Conservation (phyloP, 192 early-diverging fungal species). For the Mortierella hygrophila region DNA sequence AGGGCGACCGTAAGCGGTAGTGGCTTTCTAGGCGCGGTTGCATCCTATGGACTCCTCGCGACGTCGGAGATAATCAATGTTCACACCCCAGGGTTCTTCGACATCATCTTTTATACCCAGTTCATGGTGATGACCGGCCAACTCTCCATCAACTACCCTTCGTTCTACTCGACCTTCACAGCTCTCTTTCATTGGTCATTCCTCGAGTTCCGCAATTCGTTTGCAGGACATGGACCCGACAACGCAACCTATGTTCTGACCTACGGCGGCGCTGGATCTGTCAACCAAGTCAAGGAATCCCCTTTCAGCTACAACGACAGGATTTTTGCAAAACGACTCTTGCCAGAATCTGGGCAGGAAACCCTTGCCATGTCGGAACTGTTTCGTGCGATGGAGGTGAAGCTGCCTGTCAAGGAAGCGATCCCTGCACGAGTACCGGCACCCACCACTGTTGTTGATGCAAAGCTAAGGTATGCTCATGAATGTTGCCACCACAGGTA, state of each 20-base stretch:
- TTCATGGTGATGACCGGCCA: conserved; percentile 62
- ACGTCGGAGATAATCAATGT: conserved; percentile 47
- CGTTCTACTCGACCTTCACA: conserved; percentile 61
- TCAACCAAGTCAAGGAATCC: conserved; percentile 25
- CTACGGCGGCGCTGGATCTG: conserved; percentile 50
- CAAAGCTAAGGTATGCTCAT: not conserved
- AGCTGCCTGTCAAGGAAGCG: not conserved
- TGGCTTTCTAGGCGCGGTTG: conserved; percentile 32
- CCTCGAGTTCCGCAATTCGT: conserved; percentile 46
- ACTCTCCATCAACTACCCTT: conserved; percentile 61
- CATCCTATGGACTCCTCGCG: conserved; percentile 33
- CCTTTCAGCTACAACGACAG: not conserved
- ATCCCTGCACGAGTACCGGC: not conserved
- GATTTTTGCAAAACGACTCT: not conserved
- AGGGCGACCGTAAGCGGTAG: conserved; percentile 23
- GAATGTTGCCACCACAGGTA: not conserved
- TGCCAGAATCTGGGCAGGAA: not conserved
- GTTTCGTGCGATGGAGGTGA: not conserved
- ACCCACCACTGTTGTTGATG: not conserved
- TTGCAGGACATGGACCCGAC: conserved; percentile 44
- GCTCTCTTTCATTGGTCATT: conserved; percentile 64
- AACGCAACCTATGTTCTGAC: conserved; percentile 36
- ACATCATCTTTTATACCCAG: conserved; percentile 64
- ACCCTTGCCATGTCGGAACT: not conserved
- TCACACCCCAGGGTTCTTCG: conserved; percentile 66